These are phyloP conservation scores for Syzygium aqueum DNA, from an alignment of 345 rosid species.

Conservation along the genomic window DNA sequence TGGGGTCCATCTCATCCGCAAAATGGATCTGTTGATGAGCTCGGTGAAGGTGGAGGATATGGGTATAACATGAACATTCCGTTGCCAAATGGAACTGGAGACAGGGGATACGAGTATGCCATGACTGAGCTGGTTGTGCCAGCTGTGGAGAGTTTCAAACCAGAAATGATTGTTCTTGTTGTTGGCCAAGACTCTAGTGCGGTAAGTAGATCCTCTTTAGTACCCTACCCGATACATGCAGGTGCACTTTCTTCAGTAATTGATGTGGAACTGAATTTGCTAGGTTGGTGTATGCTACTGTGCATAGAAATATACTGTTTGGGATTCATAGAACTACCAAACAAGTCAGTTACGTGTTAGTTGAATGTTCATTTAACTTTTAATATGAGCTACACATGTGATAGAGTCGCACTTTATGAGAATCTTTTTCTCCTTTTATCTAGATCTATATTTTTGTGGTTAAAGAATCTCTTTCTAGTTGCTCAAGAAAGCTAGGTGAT, in stretches of 20 bases:
- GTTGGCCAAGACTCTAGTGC: conserved; percentile 93
- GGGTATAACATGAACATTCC: conserved; percentile 85
- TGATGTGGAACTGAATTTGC: background rate
- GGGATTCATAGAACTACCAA: background rate
- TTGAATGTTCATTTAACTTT: background rate
- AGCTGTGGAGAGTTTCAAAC: conserved; percentile 43
- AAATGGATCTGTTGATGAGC: conserved; percentile 59
- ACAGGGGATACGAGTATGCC: conserved; percentile 60
- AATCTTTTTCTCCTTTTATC: background rate
- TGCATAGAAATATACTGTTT: background rate
- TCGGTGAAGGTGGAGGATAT: conserved; percentile 66
- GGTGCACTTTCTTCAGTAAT: background rate
- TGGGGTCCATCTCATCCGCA: conserved; percentile 98
- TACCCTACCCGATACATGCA: background rate
- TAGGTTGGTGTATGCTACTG: background rate
- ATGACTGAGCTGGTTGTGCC: conserved; percentile 57
- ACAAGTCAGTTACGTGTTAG: background rate
- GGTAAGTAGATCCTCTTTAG: conserved; percentile 41
- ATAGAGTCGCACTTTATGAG: background rate
- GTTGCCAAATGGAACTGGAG: conserved; percentile 88
- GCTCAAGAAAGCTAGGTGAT: background rate
- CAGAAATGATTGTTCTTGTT: conserved; percentile 67
- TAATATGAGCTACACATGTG: background rate
- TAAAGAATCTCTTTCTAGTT: background rate
- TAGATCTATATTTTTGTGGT: background rate